These are phyloP conservation scores for Trichosporon sp. DNA, from an alignment of 1,284 basidiomycete species.

Conservation along the genomic window DNA sequence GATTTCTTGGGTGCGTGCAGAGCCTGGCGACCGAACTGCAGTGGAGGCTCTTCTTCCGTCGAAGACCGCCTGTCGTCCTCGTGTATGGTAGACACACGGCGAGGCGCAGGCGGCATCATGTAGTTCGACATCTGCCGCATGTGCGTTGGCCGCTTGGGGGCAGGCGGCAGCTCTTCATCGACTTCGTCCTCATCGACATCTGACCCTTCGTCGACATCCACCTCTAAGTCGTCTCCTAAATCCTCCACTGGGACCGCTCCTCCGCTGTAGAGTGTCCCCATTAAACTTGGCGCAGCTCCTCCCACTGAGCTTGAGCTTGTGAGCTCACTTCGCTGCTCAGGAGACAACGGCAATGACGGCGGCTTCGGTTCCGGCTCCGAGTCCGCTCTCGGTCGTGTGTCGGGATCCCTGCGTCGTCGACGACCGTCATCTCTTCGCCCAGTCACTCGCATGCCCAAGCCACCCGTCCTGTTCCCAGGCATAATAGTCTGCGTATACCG, in stretches of 20 bases:
- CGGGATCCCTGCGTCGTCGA: background rate
- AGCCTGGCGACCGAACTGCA: constrained; percentile 21
- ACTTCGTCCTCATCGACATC: constrained; percentile 34
- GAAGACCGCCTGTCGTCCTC: constrained; percentile 25
- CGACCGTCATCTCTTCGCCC: constrained; percentile 16
- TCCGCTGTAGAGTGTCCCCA: background rate
- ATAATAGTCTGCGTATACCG: constrained; percentile 83
- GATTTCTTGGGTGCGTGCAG: constrained; percentile 17
- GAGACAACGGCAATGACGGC: background rate
- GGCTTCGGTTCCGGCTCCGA: background rate
- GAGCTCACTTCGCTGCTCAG: background rate
- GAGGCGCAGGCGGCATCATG: background rate
- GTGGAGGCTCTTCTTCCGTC: constrained; percentile 15
- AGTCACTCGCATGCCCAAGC: constrained; percentile 61
- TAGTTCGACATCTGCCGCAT: background rate
- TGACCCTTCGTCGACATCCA: constrained; percentile 25
- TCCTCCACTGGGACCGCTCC: constrained; percentile 24
- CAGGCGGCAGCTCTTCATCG: constrained; percentile 17
- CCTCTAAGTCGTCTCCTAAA: constrained; percentile 27
- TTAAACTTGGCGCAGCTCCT: background rate
- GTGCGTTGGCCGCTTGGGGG: constrained; percentile 1
- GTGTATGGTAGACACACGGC: constrained; percentile 15
- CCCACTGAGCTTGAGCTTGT: background rate
- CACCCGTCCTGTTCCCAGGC: constrained; percentile 57
- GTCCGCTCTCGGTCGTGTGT: background rate